Base-by-base conservation (phyloP, 305 asterid species). In the Solanum hybrid region DNA sequence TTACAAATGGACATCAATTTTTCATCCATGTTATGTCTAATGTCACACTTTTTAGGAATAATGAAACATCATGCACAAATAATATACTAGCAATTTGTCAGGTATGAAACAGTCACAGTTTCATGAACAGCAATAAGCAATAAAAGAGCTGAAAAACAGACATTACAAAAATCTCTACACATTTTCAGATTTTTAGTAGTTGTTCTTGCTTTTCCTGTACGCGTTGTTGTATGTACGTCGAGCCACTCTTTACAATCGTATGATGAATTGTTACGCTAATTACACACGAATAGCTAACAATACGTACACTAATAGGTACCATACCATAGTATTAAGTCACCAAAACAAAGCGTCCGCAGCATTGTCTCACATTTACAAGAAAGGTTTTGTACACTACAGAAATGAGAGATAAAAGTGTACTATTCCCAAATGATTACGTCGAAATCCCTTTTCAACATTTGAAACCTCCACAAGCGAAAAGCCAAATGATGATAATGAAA, bases 401-500 rank as follows among this genome's bases (percentile, higher is more conserved):
- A 51, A 5, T 85, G 10, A 84, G 75, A 85, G 27, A 85, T 85
- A 3, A 6, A 36, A n/a, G 17, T 27, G 22, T 82, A 42, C 12
- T 14, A 56, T 88, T 32, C 24, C 79, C 71, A 86, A 76, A 40
- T 56, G 66, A 81, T 86, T 51, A 56, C 35, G 16, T 36, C 35
- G 31, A 31, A 35, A 81, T 22, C n/a, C 89, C 87, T 11, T 35
- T 31, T 91, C 76, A 88, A 89, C 93, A 88, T 90, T 87, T 89
- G 60, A 91, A 91, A 82, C 93, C 92, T 91, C 95, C 93, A 91
- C 95, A 95, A 72, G 95, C 93, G 60, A 96, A 89, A 31, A 97
- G 94, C 98, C 98, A 97, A 89, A 95, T 64, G 81, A 97, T 90
- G 94, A 91, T 90, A 89, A 96, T 79, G 20, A 96, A 86, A 90